Conservation (phyloP, 2,329 filamentous ascomycete genomes). For the Botrytis fragariae region DNA sequence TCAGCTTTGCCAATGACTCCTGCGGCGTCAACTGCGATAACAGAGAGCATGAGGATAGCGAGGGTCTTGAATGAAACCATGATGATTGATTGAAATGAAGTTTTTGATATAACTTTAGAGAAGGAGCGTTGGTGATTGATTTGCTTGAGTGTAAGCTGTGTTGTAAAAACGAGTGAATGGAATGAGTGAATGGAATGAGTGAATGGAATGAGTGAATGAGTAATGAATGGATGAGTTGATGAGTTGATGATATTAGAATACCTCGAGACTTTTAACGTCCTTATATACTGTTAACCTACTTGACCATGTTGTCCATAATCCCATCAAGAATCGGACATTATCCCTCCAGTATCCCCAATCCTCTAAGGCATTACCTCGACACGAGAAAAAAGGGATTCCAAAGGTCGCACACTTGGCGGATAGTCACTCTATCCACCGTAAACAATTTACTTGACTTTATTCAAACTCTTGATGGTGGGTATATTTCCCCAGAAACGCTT, state of each 20-base stretch:
- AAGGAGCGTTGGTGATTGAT: not conserved
- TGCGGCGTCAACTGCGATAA: not conserved
- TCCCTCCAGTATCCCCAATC: not conserved
- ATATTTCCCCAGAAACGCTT: not conserved
- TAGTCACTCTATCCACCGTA: not conserved
- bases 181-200: not conserved
- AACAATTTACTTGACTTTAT: not conserved
- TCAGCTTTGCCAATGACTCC: conserved; percentile 1
- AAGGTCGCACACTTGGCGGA: not conserved
- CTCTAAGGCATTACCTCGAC: not conserved
- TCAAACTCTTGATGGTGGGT: not conserved
- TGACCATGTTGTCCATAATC: not conserved
- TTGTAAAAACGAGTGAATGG: not conserved
- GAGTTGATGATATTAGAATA: not conserved
- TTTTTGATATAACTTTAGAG: not conserved
- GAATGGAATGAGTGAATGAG: no score
- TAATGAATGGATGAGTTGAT: no score
- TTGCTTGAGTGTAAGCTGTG: not conserved
- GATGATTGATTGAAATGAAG: not conserved
- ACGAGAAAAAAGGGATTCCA: not conserved
- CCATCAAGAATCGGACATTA: not conserved
- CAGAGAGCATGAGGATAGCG: not conserved
- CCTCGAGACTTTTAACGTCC: not conserved
- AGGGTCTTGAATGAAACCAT: not conserved
- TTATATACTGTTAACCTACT: not conserved